Base-by-base conservation (phyloP, 306 rosid genomes). In the Ziziphus jujuba region DNA sequence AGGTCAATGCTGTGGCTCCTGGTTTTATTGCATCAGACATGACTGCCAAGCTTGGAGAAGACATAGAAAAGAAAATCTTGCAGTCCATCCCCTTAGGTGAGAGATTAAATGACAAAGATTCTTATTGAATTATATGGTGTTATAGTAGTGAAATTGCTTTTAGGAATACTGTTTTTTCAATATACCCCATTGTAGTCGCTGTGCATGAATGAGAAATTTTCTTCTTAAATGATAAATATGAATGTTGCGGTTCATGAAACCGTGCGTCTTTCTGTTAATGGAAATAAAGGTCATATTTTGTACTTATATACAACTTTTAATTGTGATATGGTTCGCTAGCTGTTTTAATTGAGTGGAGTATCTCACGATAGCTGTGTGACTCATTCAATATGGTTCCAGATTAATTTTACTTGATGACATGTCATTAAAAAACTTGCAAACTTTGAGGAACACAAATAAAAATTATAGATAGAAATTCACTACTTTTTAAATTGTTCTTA, bases 1-100 rank as follows among this genome's bases (percentile, higher is more conserved):
- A 90, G 98, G 96, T 90, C 66, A 93, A 93, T 75, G 98, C 98
- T 25, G 85, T 93, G 69, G 98, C 98, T 63, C 98, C 98, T 25
- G 98, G 97, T 50, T 93, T 93, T 71, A 93, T 90, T 79, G 90
- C 98, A 65, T 90, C 98, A 33, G 98, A 93, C 77, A 90, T 93
- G 98, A 90, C 98, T 81, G 88, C 96, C 56, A 86, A 93, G 77
- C 92, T 93, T 35, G 96, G 96, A 71, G 78, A 84, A 40, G 98
- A 93, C 57, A 38, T 86, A 5, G 97, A 93, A 84, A 90, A 90
- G 82, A 90, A 88, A 80, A 88, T 93, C 76, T 73, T 93, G 85
- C 87, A 72, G 74, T 52, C 85, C 60, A 93, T 90, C 72, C 98
- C 98, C 57, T 73, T 93, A 72, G 97, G 98, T 89, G 77, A 78